phyloP scores from a whole-genome alignment of 257 asterid genomes.

The Solanum tarijense region DNA sequence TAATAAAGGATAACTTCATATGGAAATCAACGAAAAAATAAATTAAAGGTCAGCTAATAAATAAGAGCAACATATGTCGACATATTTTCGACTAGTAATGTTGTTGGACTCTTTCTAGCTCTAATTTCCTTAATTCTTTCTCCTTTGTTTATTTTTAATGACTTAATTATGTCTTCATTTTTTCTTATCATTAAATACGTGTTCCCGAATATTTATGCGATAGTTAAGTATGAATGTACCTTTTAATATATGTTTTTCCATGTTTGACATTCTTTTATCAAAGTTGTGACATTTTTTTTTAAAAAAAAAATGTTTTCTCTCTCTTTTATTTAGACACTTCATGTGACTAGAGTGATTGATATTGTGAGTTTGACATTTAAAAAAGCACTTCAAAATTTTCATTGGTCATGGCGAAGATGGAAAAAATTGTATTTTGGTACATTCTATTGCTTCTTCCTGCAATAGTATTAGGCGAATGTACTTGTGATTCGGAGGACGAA shows the following conservation, averaged over 20 bases:
- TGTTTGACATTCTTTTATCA: background rate
- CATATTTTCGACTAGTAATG: background rate
- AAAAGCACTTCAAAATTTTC: background rate
- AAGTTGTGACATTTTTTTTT: background rate
- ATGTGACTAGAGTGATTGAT: background rate
- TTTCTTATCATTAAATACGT: background rate
- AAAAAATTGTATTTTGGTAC: background rate
- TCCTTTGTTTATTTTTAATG: background rate
- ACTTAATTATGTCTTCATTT: background rate
- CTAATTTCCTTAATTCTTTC: background rate
- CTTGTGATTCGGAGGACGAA: slow-evolving; percentile 1
- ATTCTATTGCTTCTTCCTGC: background rate
- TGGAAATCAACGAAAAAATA: background rate
- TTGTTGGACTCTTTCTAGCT: background rate
- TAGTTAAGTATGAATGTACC: background rate
- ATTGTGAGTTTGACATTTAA: background rate
- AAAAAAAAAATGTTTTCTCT: background rate
- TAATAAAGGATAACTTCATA: background rate
- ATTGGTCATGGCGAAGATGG: background rate
- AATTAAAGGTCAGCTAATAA: background rate
- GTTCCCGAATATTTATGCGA: background rate
- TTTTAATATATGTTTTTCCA: background rate
- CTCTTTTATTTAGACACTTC: background rate
- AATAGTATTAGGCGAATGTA: background rate
- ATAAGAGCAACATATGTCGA: background rate